Evolutionary conservation across 768 basidiomycete species (phyloP), one percentile per base, ranked within the genome.

Genomic region (Rhizopogon roseolus): DNA sequence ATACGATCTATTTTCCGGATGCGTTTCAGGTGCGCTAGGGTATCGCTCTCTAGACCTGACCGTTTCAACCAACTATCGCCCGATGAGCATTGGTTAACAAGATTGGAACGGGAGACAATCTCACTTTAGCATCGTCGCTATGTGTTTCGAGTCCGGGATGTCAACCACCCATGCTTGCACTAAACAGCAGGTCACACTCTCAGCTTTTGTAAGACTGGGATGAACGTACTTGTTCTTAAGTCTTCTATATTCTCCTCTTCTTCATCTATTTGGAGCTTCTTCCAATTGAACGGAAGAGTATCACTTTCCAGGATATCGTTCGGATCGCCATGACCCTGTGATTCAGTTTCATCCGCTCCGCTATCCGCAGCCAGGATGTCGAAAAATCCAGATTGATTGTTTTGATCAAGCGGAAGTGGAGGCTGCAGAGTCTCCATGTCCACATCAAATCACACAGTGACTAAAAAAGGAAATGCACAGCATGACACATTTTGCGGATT

Each of bases 151-250:
- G 58, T 89, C 80, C 4, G 80, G 80, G 16, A 92, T 75, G 62
- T 91, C 86, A 16, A 89, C 84, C 17, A 82, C 85, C 90, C 90
- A 93, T 51, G 84, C 88, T 44, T 79, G 72, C 37, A 82, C 90
- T 91, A 16, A 14, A 3, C 19, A n/a, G 9, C 8, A 38, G 34
- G 49, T 32, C 53, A 41, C 40, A 50, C 41, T 17, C 49, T 45
- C 45, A 32, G 45, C 41, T 38, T 43, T 36, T 44, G 42, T 13
- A 19, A 37, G 37, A 25, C 9, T 13, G 27, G 8, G 34, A 11
- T n/a, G 25, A 28, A 32, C 34, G 28, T 52, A 70, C 68, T 58
- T 53, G 70, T 63, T 32, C 77, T 76, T 52, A 90, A 72, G 17
- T 78, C 75, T 17, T 73, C 77, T 0, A 78, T 59, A 2, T 84